These are phyloP conservation scores for Xylaria arbuscula DNA, from an alignment of 2,329 filamentous ascomycete species.

Conservation along the genomic window DNA sequence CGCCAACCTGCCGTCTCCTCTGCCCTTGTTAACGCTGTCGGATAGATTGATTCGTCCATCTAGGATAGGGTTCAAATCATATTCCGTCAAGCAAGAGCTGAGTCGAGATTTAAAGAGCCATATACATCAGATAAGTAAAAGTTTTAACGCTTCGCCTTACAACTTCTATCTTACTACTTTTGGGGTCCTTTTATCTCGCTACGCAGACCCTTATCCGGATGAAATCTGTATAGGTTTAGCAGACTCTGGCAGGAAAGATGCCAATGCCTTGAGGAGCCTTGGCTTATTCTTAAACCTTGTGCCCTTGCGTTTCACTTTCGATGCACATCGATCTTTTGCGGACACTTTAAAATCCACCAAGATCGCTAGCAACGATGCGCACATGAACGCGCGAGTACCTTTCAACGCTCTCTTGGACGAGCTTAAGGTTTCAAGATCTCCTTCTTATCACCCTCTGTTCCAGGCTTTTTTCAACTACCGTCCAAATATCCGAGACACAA, in stretches of 20 bases:
- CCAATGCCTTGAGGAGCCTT: slow-evolving; percentile 7
- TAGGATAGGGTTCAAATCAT: too few relatives aligned
- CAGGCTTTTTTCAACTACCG: slow-evolving; percentile 26
- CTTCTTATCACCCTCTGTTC: slow-evolving; percentile 13
- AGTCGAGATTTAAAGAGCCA: too few relatives aligned
- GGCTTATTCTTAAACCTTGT: slow-evolving; percentile 24
- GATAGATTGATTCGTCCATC: too few relatives aligned
- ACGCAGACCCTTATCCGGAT: too few relatives aligned
- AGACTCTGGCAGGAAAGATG: slow-evolving; percentile 52
- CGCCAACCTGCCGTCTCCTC: not conserved
- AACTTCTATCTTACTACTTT: too few relatives aligned
- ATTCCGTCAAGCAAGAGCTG: too few relatives aligned
- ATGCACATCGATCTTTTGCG: not conserved
- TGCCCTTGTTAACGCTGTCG: slow-evolving; percentile 6
- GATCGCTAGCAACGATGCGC: not conserved
- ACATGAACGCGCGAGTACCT: slow-evolving; percentile 18
- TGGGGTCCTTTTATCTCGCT: too few relatives aligned
- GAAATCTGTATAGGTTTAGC: slow-evolving; percentile 58
- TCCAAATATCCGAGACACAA: not conserved
- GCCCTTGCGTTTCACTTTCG: slow-evolving; percentile 1
- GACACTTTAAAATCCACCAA: not conserved
- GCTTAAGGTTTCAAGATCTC: slow-evolving; percentile 9
- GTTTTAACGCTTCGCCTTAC: too few relatives aligned
- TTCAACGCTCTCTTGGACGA: slow-evolving; percentile 15
- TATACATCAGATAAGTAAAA: too few relatives aligned